These are phyloP conservation scores for Aphanomyces invadans DNA, from an alignment of 352 stramenopile species.

Conservation along the genomic window DNA sequence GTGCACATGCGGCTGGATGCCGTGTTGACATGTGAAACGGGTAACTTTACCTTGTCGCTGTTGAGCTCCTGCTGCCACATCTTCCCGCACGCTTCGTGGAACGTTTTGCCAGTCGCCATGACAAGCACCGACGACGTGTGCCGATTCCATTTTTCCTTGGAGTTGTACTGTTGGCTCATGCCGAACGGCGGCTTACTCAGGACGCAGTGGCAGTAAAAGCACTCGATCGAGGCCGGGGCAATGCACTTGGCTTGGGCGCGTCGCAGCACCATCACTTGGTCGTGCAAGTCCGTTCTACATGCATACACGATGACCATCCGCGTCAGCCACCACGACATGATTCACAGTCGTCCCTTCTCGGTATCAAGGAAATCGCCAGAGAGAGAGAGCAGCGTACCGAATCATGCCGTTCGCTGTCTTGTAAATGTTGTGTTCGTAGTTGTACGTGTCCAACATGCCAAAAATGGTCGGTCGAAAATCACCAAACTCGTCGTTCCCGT, in stretches of 20 bases:
- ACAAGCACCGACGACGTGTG: constrained; percentile 79
- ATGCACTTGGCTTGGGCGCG: constrained; percentile 64
- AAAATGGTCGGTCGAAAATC: constrained; percentile 93
- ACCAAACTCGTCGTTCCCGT: constrained; percentile 87
- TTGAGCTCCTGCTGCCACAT: constrained; percentile 77
- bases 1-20: no score
- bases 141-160: constrained; percentile 71
- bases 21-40: no score
- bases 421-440: constrained; percentile 87
- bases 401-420: constrained; percentile 79
- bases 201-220: constrained; percentile 70
- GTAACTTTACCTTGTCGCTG: constrained; percentile 29
- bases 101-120: constrained; percentile 56
- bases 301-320: not conserved
- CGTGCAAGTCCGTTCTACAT: constrained; percentile 63
- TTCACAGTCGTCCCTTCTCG: no score
- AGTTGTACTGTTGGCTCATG: constrained; percentile 41
- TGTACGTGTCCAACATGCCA: constrained; percentile 90
- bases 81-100: constrained; percentile 81
- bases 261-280: constrained; percentile 77
- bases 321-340: not conserved
- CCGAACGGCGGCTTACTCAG: constrained; percentile 78
- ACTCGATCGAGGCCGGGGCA: constrained; percentile 62
- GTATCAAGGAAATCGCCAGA: no score
- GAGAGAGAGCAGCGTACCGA: constrained; percentile 9